phyloP scores from a whole-genome alignment of 306 rosid genomes.

The Vicia faba region DNA sequence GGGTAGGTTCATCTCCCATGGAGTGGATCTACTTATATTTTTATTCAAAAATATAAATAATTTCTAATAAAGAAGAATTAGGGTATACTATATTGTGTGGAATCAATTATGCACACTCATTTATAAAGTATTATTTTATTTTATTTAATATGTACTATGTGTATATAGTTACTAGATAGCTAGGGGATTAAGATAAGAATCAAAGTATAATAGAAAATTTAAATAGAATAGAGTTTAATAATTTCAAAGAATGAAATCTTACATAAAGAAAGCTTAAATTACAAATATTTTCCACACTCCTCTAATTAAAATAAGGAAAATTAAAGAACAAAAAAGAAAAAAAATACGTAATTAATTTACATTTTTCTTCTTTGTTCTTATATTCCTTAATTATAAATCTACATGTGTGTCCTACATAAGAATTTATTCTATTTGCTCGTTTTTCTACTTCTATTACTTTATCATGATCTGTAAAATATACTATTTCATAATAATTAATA shows the following conservation, averaged over 20 bases:
- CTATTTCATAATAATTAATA: constrained; percentile 28
- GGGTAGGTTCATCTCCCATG: constrained; percentile 77
- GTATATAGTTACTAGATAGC: not conserved
- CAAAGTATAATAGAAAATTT: not conserved
- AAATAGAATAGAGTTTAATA: constrained; percentile 15
- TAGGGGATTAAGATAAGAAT: constrained; percentile 32
- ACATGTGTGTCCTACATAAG: constrained; percentile 45
- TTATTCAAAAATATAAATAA: not conserved
- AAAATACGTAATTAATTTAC: constrained; percentile 42
- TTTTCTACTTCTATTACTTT: constrained; percentile 14
- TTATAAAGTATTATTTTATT: constrained; percentile 8
- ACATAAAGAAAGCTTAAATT: constrained; percentile 43
- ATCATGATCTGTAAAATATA: constrained; percentile 18
- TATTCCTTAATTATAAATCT: constrained; percentile 43
- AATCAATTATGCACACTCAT: constrained; percentile 62
- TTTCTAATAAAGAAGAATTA: not conserved
- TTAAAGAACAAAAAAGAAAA: constrained; percentile 34
- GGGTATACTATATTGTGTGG: constrained; percentile 42
- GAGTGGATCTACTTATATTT: constrained; percentile 32
- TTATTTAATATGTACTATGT: constrained; percentile 39
- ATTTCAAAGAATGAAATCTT: constrained; percentile 61
- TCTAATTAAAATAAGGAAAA: constrained; percentile 31
- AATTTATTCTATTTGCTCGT: constrained; percentile 34
- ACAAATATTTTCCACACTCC: constrained; percentile 59
- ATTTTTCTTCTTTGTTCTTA: constrained; percentile 39